Evolutionary conservation across 2,329 filamentous ascomycete genomes (phyloP).

Genomic region (Ustulina deusta): DNA sequence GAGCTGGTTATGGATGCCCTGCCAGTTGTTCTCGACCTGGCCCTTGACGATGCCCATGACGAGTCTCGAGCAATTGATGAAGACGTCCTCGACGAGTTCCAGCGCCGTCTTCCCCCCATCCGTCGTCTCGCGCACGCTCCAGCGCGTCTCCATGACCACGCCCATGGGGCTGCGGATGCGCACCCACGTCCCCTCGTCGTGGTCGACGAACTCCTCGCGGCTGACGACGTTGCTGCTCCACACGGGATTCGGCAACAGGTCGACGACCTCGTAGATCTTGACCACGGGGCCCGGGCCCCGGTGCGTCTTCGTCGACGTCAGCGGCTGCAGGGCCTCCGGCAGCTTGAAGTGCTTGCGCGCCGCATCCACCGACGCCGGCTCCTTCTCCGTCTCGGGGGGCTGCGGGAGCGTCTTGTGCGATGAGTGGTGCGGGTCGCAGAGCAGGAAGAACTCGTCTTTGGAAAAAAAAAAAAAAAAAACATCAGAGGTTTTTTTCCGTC

Average conservation of each 20-base stretch:
- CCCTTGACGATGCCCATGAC: constrained; percentile 62
- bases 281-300: constrained; percentile 29
- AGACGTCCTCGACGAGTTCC: constrained; percentile 63
- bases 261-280: constrained; percentile 62
- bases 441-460: constrained; percentile 61
- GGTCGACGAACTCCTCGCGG: constrained; percentile 65
- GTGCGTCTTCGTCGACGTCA: constrained; percentile 26
- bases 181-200: constrained; percentile 63
- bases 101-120: constrained; percentile 49
- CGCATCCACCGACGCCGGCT: constrained; percentile 43
- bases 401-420: constrained; percentile 48
- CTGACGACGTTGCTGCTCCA: constrained; percentile 68
- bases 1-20: constrained; percentile 64
- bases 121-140: constrained; percentile 54
- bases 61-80: constrained; percentile 64
- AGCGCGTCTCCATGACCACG: constrained; percentile 66
- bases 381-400: constrained; percentile 44
- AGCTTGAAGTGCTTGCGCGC: constrained; percentile 48
- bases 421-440: constrained; percentile 65
- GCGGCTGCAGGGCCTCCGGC: constrained; percentile 44
- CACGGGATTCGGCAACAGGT: constrained; percentile 65
- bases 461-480: not conserved
- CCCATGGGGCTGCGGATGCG: constrained; percentile 64
- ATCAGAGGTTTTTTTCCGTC: not conserved
- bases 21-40: constrained; percentile 65